Evolutionary conservation across 2,329 filamentous ascomycete species (phyloP).

Genomic region (Botrytis cinerea): DNA sequence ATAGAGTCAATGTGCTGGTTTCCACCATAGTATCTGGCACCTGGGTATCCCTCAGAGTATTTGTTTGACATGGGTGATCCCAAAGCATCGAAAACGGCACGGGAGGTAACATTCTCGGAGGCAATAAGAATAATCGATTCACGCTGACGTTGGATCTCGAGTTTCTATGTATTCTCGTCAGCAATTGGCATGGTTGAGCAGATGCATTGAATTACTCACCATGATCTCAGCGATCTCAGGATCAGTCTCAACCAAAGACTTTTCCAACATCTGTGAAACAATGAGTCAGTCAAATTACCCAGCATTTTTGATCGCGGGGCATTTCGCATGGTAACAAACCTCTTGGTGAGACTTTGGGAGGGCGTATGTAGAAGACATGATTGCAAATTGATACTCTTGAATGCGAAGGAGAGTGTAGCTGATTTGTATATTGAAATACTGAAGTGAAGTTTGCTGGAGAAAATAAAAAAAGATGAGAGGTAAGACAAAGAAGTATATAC

Average conservation of each 20-base stretch:
- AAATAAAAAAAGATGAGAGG: constrained; percentile 6
- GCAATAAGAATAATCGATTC: constrained; percentile 99
- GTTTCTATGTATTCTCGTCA: constrained; percentile 59
- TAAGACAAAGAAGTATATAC: constrained; percentile 17
- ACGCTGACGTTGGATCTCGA: constrained; percentile 93
- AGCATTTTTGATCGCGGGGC: neutral
- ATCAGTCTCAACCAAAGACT: constrained; percentile 86
- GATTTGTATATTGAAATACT: constrained; percentile 4
- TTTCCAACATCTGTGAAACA: constrained; percentile 80
- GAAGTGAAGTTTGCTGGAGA: neutral
- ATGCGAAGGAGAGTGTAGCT: neutral
- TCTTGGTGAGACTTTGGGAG: constrained; percentile 67
- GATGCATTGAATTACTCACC: constrained; percentile 57
- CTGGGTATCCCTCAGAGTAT: constrained; percentile 98
- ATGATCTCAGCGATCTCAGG: constrained; percentile 96
- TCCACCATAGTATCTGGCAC: constrained; percentile 97
- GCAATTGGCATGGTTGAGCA: constrained; percentile 3
- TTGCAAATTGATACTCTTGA: constrained; percentile 21
- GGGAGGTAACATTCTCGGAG: constrained; percentile 98
- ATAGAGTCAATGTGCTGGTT: constrained; percentile 99
- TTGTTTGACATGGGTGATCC: constrained; percentile 97
- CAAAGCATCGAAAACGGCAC: constrained; percentile 95
- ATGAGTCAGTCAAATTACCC: constrained; percentile 30
- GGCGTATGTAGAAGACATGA: constrained; percentile 52
- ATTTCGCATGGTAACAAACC: constrained; percentile 47